These are phyloP conservation scores for Apiospora saccharicola DNA, from an alignment of 2,329 filamentous ascomycete genomes.

Conservation along the genomic window DNA sequence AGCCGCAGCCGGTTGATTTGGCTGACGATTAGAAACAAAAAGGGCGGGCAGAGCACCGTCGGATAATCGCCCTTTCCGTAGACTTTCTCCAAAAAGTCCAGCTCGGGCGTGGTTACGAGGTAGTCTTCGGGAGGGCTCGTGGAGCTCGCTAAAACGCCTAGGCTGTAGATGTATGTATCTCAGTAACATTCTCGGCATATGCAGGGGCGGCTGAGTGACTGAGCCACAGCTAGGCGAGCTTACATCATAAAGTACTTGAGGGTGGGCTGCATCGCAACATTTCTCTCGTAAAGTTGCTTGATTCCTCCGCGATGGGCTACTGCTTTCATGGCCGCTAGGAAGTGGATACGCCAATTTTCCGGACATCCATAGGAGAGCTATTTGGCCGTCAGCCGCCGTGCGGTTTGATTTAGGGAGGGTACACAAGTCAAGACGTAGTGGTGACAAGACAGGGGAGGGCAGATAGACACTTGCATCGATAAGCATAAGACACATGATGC, in stretches of 20 bases:
- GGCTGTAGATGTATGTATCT: slow-evolving; percentile 28
- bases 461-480: neutral
- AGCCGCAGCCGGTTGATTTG: slow-evolving; percentile 42
- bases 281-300: slow-evolving; percentile 25
- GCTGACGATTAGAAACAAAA: slow-evolving; percentile 38
- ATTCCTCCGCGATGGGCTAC: slow-evolving; percentile 42
- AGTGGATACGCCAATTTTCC: slow-evolving; percentile 42
- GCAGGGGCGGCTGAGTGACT: too few relatives aligned
- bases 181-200: too few relatives aligned
- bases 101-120: slow-evolving; percentile 29
- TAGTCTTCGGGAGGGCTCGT: slow-evolving; percentile 42
- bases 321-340: slow-evolving; percentile 40
- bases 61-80: slow-evolving; percentile 33
- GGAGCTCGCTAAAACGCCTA: slow-evolving; percentile 43
- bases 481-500: slow-evolving; percentile 16
- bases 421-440: too few relatives aligned
- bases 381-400: neutral
- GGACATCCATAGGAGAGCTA: slow-evolving; percentile 7
- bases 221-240: slow-evolving; percentile 31
- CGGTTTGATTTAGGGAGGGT: neutral
- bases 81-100: slow-evolving; percentile 33
- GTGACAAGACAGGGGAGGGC: neutral
- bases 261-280: neutral
- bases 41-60: slow-evolving; percentile 37
- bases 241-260: slow-evolving; percentile 38